Base-by-base conservation (phyloP, 2,329 filamentous ascomycete genomes). In the Aspergillus awamori region DNA sequence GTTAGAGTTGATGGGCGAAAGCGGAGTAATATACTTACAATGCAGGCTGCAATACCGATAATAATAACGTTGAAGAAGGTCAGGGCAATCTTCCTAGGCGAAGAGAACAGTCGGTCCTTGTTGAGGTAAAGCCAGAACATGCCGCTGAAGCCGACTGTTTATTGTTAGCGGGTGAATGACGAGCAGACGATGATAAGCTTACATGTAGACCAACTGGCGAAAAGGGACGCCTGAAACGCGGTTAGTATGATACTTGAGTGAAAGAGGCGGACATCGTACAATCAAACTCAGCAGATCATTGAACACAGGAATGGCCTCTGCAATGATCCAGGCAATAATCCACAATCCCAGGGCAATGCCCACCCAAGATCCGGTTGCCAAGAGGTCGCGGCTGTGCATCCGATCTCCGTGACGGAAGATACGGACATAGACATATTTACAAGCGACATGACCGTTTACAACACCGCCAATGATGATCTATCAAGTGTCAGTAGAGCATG, bases 291-390 rank as follows among this genome's bases (percentile, higher is more conserved):
- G 77, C 8, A 91, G 76, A 49, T 86, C 81, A 67, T 85, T 85
- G 77, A 91, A 91, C 56, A 86, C 83, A 2, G 89, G 89, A 6
- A 91, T 86, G 0, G 85, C 84, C 72, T 88, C 84, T 10, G 88
- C 87, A 58, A 91, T 86, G 56, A 90, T 70, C 80, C 86, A 89
- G 1, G 86, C 85, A 11, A 88, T 62, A 2, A 84, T 67, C 84
- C 87, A 90, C n/a, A 85, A 72, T 8, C 67, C 71, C 0, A 81
- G 69, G 2, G 83, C 81, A 38, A 90, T 83, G 2, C 63, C 78
- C 5, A 85, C 66, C 89, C 88, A 91, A 10, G 80, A 80, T 1
- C 80, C 70, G 63, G 81, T 83, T 7, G 84, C 82, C 0, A 80
- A 61, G 53, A 76, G 74, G 39, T 79, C 84, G 55, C 78, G 77